These are phyloP conservation scores for Auriscalpium vulgare DNA, from an alignment of 768 basidiomycete genomes.

Conservation along the genomic window DNA sequence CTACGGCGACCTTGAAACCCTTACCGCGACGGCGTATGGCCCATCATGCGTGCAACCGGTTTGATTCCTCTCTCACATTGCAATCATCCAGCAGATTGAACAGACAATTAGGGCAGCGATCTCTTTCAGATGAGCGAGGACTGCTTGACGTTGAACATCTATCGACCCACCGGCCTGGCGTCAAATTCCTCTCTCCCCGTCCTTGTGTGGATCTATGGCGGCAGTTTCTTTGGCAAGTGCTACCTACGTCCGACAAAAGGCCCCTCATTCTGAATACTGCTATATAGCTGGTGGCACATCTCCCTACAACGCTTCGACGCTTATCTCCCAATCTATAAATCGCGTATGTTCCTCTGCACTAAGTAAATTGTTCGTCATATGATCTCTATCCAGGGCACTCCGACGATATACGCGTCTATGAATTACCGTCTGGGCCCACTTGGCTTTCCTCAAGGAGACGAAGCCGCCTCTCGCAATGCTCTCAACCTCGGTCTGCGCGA, in stretches of 20 bases:
- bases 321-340: slow-evolving; percentile 6
- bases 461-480: slow-evolving; percentile 29
- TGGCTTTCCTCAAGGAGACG: slow-evolving; percentile 37
- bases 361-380: neutral
- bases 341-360: neutral
- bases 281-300: slow-evolving; percentile 1
- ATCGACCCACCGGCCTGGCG: slow-evolving; percentile 27
- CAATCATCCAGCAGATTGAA: too few relatives aligned
- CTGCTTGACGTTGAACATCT: slow-evolving; percentile 42
- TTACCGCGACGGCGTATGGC: slow-evolving; percentile 25
- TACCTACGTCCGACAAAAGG: neutral
- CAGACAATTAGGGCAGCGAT: neutral
- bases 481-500: slow-evolving; percentile 42
- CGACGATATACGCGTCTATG: slow-evolving; percentile 39
- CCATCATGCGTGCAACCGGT: slow-evolving; percentile 21
- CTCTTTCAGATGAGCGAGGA: slow-evolving; percentile 30
- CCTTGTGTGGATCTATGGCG: slow-evolving; percentile 38
- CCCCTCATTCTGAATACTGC: neutral
- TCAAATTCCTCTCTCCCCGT: slow-evolving; percentile 29
- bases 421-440: slow-evolving; percentile 45
- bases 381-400: slow-evolving; percentile 3
- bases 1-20: slow-evolving; percentile 15
- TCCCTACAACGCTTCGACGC: neutral
- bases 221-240: slow-evolving; percentile 22
- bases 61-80: neutral